Evolutionary conservation across 768 basidiomycete genomes (phyloP).

Genomic region (Boletus pseudopeckii): DNA sequence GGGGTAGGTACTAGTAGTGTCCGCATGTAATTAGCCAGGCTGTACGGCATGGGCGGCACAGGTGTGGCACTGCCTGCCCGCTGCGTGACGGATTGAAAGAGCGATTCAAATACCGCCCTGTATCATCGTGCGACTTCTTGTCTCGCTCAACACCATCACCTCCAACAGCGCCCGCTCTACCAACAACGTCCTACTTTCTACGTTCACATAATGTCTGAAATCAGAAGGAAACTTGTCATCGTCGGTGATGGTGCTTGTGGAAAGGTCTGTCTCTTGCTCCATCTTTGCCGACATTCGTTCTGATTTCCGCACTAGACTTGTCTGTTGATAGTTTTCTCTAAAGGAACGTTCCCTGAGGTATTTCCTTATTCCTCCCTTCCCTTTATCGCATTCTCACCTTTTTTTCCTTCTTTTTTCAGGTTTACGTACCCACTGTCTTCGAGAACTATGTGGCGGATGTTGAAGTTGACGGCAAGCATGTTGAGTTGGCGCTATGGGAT

Average conservation of each 20-base stretch:
- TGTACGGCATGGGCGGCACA: slow-evolving; percentile 28
- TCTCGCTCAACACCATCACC: slow-evolving; percentile 38
- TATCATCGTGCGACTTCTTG: slow-evolving; percentile 38
- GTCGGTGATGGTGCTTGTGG: slow-evolving; percentile 98
- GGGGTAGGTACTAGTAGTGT: not conserved
- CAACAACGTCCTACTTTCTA: slow-evolving; percentile 32
- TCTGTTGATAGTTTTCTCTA: slow-evolving; percentile 93
- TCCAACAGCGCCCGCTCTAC: slow-evolving; percentile 35
- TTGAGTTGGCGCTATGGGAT: slow-evolving; percentile 99
- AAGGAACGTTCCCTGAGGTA: slow-evolving; percentile 95
- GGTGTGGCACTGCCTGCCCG: slow-evolving; percentile 28
- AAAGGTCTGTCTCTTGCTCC: slow-evolving; percentile 55
- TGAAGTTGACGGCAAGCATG: slow-evolving; percentile 97
- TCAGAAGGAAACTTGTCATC: slow-evolving; percentile 97
- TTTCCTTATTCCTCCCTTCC: not conserved
- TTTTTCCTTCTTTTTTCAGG: slow-evolving; percentile 44
- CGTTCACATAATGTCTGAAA: slow-evolving; percentile 79
- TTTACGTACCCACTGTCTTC: slow-evolving; percentile 98
- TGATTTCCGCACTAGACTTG: slow-evolving; percentile 59
- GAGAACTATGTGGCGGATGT: slow-evolving; percentile 99
- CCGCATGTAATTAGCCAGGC: slow-evolving; percentile 4
- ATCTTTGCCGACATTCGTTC: slow-evolving; percentile 12
- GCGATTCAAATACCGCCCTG: slow-evolving; percentile 34
- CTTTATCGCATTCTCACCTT: not conserved
- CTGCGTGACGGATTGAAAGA: slow-evolving; percentile 28